These are phyloP conservation scores for Vitellaria paradoxa DNA, from an alignment of 179 eudicot genomes.

Conservation along the genomic window DNA sequence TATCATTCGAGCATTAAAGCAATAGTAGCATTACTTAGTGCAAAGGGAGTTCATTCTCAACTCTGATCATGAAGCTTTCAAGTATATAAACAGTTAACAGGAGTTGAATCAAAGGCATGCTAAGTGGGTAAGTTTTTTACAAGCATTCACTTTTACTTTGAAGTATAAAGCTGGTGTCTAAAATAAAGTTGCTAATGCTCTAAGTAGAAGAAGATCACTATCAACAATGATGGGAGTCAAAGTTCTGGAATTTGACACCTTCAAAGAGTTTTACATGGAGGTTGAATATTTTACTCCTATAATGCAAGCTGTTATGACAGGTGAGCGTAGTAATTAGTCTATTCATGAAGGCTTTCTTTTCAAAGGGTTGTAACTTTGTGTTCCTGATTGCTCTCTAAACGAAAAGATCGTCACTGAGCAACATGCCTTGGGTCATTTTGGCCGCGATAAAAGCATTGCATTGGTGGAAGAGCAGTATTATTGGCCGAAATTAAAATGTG, in stretches of 20 bases:
- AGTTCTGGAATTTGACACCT: neutral
- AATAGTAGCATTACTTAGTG: no score
- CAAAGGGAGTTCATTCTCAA: no score
- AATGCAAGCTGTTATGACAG: no score
- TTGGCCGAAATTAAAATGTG: no score
- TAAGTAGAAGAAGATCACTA: neutral
- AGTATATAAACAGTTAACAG: neutral
- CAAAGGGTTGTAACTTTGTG: neutral
- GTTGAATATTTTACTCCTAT: no score
- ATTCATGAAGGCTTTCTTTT: no score
- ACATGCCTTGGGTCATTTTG: neutral
- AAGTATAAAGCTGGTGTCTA: neutral
- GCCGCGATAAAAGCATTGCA: no score
- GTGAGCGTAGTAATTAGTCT: no score
- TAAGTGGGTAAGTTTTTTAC: neutral
- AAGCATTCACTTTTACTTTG: no score
- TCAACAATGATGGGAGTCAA: neutral
- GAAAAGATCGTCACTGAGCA: neutral
- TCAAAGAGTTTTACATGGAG: no score
- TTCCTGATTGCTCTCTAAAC: neutral
- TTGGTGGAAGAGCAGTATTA: no score
- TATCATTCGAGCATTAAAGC: no score
- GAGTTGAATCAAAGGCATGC: neutral
- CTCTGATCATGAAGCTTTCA: neutral
- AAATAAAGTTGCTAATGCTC: neutral